Percentiles rank a stretch among this genome's conserved stretches.
phyloP scores from a whole-genome alignment of 2,329 filamentous ascomycete species.

The Capronia americana region DNA sequence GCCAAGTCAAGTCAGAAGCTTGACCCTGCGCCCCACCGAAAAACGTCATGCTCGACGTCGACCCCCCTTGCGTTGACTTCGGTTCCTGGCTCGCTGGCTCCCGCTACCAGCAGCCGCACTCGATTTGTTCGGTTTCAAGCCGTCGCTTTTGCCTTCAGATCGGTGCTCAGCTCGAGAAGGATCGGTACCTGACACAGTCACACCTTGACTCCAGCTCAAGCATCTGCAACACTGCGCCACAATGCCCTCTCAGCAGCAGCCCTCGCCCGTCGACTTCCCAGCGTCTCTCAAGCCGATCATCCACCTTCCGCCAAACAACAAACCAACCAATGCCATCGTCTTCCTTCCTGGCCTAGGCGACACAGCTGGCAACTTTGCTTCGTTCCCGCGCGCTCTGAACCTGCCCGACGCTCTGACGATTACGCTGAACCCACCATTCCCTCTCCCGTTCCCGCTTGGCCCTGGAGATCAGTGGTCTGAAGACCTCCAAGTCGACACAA shows the following conservation, averaged over 20 bases:
- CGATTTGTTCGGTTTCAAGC: constrained; percentile 10
- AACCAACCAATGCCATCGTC: constrained; percentile 65
- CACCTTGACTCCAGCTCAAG: constrained; percentile 2
- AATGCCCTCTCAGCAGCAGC: constrained; percentile 24
- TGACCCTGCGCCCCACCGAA: background rate
- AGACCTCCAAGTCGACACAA: constrained; percentile 62
- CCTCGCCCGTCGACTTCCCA: constrained; percentile 53
- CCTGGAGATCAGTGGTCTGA: constrained; percentile 70
- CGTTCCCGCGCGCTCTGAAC: constrained; percentile 70
- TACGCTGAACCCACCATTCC: constrained; percentile 72
- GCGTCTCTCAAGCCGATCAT: constrained; percentile 49
- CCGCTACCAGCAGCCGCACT: background rate
- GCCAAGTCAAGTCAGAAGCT: constrained; percentile 16
- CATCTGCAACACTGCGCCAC: constrained; percentile 17
- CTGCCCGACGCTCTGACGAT: constrained; percentile 80
- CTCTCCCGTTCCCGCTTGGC: constrained; percentile 71
- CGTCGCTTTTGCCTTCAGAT: background rate
- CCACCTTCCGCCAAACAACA: constrained; percentile 50
- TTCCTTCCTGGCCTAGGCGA: constrained; percentile 87
- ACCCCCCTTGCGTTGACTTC: background rate
- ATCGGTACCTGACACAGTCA: background rate
- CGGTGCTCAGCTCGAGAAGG: background rate
- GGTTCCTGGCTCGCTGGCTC: constrained; percentile 8
- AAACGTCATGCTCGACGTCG: constrained; percentile 3
- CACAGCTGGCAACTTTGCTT: constrained; percentile 69